Evolutionary conservation across 2,329 filamentous ascomycete genomes (phyloP).

Genomic region (Teratosphaeria pseudoeucalypti): DNA sequence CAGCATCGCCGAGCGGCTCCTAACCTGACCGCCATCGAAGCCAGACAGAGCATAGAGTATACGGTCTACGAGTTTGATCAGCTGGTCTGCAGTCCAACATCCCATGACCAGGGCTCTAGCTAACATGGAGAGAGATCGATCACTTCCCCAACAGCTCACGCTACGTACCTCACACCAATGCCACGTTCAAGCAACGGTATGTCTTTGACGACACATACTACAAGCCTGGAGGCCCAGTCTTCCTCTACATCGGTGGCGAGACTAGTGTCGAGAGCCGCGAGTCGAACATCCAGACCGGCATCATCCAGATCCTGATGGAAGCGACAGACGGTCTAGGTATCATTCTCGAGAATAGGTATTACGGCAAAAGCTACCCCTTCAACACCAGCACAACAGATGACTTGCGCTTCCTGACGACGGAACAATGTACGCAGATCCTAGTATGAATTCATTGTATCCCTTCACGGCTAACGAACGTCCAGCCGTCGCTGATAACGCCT

Average conservation of each 20-base stretch:
- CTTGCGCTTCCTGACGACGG: slow-evolving; percentile 40
- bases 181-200: slow-evolving; percentile 61
- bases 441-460: neutral
- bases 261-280: slow-evolving; percentile 52
- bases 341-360: slow-evolving; percentile 44
- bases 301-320: slow-evolving; percentile 44
- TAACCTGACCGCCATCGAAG: neutral
- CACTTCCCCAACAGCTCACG: slow-evolving; percentile 69
- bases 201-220: slow-evolving; percentile 74
- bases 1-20: neutral
- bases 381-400: slow-evolving; percentile 40
- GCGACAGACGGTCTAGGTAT: slow-evolving; percentile 44
- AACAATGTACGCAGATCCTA: slow-evolving; percentile 29
- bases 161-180: slow-evolving; percentile 66
- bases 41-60: neutral
- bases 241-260: slow-evolving; percentile 65
- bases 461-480: neutral
- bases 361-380: slow-evolving; percentile 41
- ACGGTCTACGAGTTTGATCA: neutral
- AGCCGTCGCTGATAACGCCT: slow-evolving; percentile 41
- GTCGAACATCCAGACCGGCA: slow-evolving; percentile 63
- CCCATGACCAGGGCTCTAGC: neutral
- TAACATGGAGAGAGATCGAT: slow-evolving; percentile 43
- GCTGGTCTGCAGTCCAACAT: neutral
- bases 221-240: slow-evolving; percentile 65